A percentile compares a stretch with the other conserved stretches of the same genome.
Conservation (phyloP, 1,139 yeast genomes). For the Blastobotrys aristatus region DNA sequence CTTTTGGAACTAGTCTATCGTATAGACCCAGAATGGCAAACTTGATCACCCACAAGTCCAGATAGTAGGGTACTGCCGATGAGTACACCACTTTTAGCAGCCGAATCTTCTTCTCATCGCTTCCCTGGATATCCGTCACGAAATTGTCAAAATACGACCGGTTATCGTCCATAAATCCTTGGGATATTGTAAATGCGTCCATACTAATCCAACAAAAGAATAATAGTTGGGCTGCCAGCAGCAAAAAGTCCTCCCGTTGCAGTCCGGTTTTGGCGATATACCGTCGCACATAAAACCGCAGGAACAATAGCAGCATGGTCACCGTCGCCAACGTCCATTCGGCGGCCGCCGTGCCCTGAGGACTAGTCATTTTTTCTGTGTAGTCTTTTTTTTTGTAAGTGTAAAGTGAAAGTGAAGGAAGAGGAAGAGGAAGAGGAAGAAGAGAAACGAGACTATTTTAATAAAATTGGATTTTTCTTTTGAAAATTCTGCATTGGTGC, state of each 20-base stretch:
- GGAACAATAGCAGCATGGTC: conserved; percentile 20
- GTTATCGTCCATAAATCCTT: conserved; percentile 29
- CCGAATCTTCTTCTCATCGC: conserved; percentile 17
- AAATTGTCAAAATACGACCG: conserved; percentile 26
- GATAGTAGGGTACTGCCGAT: conserved; percentile 30
- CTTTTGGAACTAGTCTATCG: conserved; percentile 28
- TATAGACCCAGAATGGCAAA: conserved; percentile 30
- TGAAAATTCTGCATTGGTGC: too few relatives aligned
- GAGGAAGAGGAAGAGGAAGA: background rate
- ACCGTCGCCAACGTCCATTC: conserved; percentile 28
- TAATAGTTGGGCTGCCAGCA: conserved; percentile 26
- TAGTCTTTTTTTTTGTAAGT: background rate
- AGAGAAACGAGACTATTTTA: background rate
- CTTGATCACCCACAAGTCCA: conserved; percentile 31
- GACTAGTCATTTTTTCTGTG: conserved; percentile 10
- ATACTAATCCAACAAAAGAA: conserved; percentile 30
- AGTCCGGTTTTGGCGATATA: conserved; percentile 25
- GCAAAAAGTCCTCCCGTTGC: conserved; percentile 28
- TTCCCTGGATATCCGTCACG: conserved; percentile 21
- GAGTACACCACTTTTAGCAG: conserved; percentile 29
- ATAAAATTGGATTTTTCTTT: too few relatives aligned
- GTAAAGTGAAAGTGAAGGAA: background rate
- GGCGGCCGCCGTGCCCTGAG: conserved; percentile 17
- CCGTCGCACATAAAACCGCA: conserved; percentile 27
- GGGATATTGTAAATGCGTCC: conserved; percentile 26